These are phyloP conservation scores for Dianthus caryophyllus DNA, from an alignment of 148 eudicot genomes.

Conservation along the genomic window DNA sequence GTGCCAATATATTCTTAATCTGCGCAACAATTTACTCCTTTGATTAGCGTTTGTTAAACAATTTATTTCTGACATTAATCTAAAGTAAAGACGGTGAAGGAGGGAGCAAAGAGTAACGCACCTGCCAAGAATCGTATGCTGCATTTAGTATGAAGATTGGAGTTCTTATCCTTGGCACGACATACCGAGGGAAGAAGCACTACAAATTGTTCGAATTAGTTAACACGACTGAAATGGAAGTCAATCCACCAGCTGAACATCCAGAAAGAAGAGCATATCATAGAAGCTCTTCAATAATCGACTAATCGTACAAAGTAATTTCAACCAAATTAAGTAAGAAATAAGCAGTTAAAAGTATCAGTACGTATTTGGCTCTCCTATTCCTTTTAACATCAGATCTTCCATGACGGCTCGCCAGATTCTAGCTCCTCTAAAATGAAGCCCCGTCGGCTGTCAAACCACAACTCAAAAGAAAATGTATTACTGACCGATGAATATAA, in stretches of 20 bases:
- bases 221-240: conserved; percentile 45
- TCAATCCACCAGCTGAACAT: conserved; percentile 97
- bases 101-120: conserved; percentile 30
- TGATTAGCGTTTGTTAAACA: not conserved
- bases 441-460: conserved; percentile 49
- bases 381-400: conserved; percentile 72
- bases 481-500: not conserved
- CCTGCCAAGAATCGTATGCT: conserved; percentile 97
- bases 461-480: not conserved
- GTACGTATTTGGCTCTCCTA: conserved; percentile 67
- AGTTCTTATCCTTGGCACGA: conserved; percentile 47
- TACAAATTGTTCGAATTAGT: conserved; percentile 24
- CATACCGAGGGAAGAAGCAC: conserved; percentile 92
- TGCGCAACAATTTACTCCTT: conserved; percentile 16
- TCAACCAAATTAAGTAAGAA: not conserved
- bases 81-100: not conserved
- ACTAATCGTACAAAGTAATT: conserved; percentile 9
- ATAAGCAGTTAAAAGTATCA: not conserved
- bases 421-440: conserved; percentile 82
- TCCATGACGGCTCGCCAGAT: conserved; percentile 76
- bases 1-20: conserved; percentile 86
- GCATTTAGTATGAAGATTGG: conserved; percentile 79
- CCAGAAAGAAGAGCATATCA: conserved; percentile 79
- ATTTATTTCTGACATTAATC: not conserved
- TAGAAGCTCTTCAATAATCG: conserved; percentile 24